Conservation (phyloP, 2,329 filamentous ascomycete species). For the Sarocladium brachiariae region DNA sequence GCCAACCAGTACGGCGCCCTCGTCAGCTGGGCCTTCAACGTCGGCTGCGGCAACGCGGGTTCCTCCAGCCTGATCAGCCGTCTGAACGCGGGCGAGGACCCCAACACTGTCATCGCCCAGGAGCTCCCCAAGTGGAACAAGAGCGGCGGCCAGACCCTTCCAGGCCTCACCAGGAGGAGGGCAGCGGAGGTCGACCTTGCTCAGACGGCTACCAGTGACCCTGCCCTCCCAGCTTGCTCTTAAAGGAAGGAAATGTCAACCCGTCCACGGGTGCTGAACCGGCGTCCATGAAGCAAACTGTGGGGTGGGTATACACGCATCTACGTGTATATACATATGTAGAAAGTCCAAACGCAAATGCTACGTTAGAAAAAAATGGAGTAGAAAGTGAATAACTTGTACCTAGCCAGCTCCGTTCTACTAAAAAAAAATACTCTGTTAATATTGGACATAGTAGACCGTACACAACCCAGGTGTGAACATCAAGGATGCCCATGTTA, state of each 20-base stretch:
- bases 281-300: too few relatives aligned
- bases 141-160: slow-evolving; percentile 30
- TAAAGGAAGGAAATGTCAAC: slow-evolving; percentile 5
- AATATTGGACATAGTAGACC: too few relatives aligned
- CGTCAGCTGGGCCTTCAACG: slow-evolving; percentile 45
- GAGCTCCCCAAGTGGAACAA: slow-evolving; percentile 44
- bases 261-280: too few relatives aligned
- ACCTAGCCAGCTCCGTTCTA: too few relatives aligned
- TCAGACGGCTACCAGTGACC: slow-evolving; percentile 10
- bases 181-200: slow-evolving; percentile 35
- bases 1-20: slow-evolving; percentile 47
- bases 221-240: slow-evolving; percentile 14
- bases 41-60: slow-evolving; percentile 35
- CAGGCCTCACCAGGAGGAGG: slow-evolving; percentile 34
- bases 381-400: too few relatives aligned
- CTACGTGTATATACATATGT: too few relatives aligned
- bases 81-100: slow-evolving; percentile 36
- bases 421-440: too few relatives aligned
- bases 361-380: too few relatives aligned
- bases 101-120: slow-evolving; percentile 32
- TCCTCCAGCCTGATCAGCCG: slow-evolving; percentile 33
- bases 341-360: too few relatives aligned
- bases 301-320: too few relatives aligned
- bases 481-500: too few relatives aligned
- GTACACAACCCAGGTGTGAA: too few relatives aligned